Conservation (phyloP, 2,329 filamentous ascomycete genomes). For the Aspergillus thermomutatus region DNA sequence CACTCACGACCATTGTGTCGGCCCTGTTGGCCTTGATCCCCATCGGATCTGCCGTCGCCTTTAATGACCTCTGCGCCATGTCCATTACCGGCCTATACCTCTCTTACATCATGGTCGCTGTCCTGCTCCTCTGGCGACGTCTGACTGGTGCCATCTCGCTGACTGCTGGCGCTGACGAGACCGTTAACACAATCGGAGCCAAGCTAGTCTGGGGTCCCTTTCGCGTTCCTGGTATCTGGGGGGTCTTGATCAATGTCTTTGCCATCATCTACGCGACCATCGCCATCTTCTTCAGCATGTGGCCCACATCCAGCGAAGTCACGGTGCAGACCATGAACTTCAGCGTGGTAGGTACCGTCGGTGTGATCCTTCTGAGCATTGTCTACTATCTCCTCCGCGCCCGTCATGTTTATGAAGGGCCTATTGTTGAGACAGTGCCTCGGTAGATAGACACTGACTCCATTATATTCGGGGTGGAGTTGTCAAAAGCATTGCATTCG, state of each 20-base stretch:
- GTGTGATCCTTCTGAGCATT: slow-evolving; percentile 38
- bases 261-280: slow-evolving; percentile 42
- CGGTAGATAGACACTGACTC: neutral
- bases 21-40: slow-evolving; percentile 48
- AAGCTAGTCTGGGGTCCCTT: slow-evolving; percentile 23
- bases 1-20: slow-evolving; percentile 24
- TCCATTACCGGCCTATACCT: slow-evolving; percentile 44
- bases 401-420: slow-evolving; percentile 31
- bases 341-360: slow-evolving; percentile 40
- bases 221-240: slow-evolving; percentile 39
- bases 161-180: slow-evolving; percentile 30
- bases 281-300: slow-evolving; percentile 48
- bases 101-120: slow-evolving; percentile 49
- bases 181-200: slow-evolving; percentile 12
- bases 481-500: neutral
- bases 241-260: slow-evolving; percentile 42
- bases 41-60: slow-evolving; percentile 48
- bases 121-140: slow-evolving; percentile 43
- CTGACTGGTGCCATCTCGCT: slow-evolving; percentile 27
- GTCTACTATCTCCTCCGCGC: slow-evolving; percentile 41
- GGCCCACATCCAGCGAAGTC: slow-evolving; percentile 38
- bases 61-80: slow-evolving; percentile 50
- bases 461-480: neutral
- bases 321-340: slow-evolving; percentile 49
- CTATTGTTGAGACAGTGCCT: slow-evolving; percentile 19